Evolutionary conservation across 2,329 filamentous ascomycete species (phyloP), one percentile per base, ranked within the genome.

Genomic region (Pseudocercospora fijiensis): DNA sequence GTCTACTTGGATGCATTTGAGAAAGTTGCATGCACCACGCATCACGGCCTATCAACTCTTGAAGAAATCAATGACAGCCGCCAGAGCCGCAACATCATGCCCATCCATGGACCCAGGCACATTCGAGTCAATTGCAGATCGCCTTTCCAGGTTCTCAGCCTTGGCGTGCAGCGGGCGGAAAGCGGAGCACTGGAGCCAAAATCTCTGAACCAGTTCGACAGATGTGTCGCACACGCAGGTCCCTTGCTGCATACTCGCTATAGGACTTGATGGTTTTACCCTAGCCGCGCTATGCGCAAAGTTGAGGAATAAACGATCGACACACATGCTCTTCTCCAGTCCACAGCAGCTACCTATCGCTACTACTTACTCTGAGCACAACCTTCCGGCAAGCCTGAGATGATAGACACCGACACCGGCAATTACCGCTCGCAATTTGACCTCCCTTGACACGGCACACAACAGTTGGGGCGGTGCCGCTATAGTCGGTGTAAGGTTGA

Each of bases 401-500:
- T 49, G 45, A 49, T 49, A 49, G 20, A 49, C 45, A 49, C 20
- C 24, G 20, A 11, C 9, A 24, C 24, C 45, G 18, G 18, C 20
- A 4, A 26, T 22, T 13, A 18, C 16, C 22, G 1, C 10, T n/a
- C 13, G 8, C 13, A 13, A 22, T 16, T 11, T 16, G 4, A 26
- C 3, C 20, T 49, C 20, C 45, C 24, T 49, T 9, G 26, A 28
- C 49, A 30, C 49, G 49, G 49, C 24, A 53, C 22, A 53, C 16
- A 49, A 3, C 18, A 7, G 0, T 53, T 53, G 49, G 24, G 49
- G 49, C 49, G 49, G 49, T 26, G 49, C 49, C 49, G 49, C 49
- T 53, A 53, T 18, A 53, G 49, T 53, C 49, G 49, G 49, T 53
- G 49, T 53, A 53, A 26, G 49, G 49, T 53, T 53, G 49, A 28